phyloP scores from a whole-genome alignment of 805 yeast genomes.

The Suhomyces kilbournensis region DNA sequence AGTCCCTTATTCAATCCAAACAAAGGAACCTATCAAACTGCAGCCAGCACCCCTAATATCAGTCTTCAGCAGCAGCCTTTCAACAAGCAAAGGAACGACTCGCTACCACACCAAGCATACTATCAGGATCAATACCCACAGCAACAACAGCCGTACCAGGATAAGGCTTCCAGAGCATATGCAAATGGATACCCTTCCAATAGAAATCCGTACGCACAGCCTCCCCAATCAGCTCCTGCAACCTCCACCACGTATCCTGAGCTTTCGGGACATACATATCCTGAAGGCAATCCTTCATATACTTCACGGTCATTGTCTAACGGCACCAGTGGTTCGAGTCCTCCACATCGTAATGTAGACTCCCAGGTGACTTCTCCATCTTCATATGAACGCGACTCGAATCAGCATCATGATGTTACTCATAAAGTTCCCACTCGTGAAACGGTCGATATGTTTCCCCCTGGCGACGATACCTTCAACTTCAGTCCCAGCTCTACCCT shows the following conservation, averaged over 20 bases:
- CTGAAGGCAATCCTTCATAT: neutral
- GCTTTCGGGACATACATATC: neutral
- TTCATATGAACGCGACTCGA: neutral
- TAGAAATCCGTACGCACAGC: slow-evolving; percentile 3
- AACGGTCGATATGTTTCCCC: neutral
- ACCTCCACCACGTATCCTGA: neutral
- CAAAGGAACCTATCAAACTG: slow-evolving; percentile 3
- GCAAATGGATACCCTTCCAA: slow-evolving; percentile 3
- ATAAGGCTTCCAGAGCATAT: neutral
- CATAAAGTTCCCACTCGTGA: neutral
- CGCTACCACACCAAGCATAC: slow-evolving; percentile 1
- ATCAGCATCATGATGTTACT: neutral
- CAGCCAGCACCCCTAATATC: slow-evolving; percentile 7
- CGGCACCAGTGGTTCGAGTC: neutral
- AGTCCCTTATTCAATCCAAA: slow-evolving; percentile 1
- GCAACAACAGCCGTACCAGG: neutral
- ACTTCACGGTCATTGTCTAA: neutral
- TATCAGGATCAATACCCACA: neutral
- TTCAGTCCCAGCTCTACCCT: slow-evolving; percentile 13
- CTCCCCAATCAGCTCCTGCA: slow-evolving; percentile 3
- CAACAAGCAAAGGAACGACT: neutral
- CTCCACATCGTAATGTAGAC: neutral
- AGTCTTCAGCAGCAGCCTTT: slow-evolving; percentile 1
- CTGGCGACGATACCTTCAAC: slow-evolving; percentile 9
- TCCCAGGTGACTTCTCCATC: neutral